Conservation (phyloP, 2,329 filamentous ascomycete species). For the Zymoseptoria ardabiliae region DNA sequence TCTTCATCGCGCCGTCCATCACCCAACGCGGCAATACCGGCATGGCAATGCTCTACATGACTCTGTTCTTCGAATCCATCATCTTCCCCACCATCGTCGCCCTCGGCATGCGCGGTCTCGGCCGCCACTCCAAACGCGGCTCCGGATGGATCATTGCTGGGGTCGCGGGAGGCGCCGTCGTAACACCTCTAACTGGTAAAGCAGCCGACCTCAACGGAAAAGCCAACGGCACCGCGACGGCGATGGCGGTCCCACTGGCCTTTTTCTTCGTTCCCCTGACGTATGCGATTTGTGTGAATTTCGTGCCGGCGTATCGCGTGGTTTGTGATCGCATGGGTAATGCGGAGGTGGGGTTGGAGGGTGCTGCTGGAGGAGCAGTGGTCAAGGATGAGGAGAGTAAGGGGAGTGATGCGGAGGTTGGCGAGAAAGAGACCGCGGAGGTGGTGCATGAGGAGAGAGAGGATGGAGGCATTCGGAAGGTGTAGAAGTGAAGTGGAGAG, state of each 20-base stretch:
- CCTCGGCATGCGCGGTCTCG: slow-evolving; percentile 67
- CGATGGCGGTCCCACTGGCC: slow-evolving; percentile 31
- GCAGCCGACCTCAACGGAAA: slow-evolving; percentile 48
- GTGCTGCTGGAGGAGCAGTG: slow-evolving; percentile 10
- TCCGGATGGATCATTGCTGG: slow-evolving; percentile 66
- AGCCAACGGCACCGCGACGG: slow-evolving; percentile 6
- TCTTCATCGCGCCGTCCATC: slow-evolving; percentile 50
- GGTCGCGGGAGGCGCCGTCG: slow-evolving; percentile 59
- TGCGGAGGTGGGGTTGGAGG: slow-evolving; percentile 39
- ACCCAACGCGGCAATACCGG: slow-evolving; percentile 45
- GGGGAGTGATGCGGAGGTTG: slow-evolving; percentile 1
- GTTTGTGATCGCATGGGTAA: slow-evolving; percentile 52
- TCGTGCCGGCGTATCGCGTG: slow-evolving; percentile 55
- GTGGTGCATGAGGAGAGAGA: slow-evolving; percentile 7
- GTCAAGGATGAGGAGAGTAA: slow-evolving; percentile 25
- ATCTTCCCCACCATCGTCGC: slow-evolving; percentile 78
- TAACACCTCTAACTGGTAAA: slow-evolving; percentile 63
- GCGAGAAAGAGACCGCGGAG: slow-evolving; percentile 14
- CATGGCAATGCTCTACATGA: slow-evolving; percentile 53
- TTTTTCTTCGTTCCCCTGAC: slow-evolving; percentile 43
- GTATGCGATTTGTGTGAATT: slow-evolving; percentile 51
- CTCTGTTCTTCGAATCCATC: slow-evolving; percentile 64
- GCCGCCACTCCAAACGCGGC: slow-evolving; percentile 69
- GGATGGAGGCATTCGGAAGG: slow-evolving; percentile 6
- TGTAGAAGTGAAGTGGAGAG: neutral